Evolutionary conservation across 2,329 filamentous ascomycete species (phyloP), one percentile per base, ranked within the genome.

Genomic region (Neopestalotiopsis sp.): DNA sequence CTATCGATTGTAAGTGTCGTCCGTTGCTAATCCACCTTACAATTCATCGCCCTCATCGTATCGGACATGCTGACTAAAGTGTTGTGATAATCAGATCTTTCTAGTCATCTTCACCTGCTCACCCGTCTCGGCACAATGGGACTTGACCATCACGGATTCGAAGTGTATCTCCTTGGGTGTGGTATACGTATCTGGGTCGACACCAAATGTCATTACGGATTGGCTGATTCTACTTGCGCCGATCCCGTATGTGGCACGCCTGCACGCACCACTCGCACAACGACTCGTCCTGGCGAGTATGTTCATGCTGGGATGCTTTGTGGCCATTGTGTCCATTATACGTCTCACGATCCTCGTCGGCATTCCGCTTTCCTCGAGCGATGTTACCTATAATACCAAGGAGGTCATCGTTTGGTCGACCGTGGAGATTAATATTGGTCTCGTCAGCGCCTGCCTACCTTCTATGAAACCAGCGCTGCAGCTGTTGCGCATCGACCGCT

Each of bases 371-470:
- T n/a, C 13, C 30, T 62, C 59, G 30, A 17, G 10, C 32, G 59
- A 62, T 6, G 32, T 40, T 14, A 62, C 59, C 13, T 62, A 62
- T 32, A 62, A 62, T 14, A 62, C 59, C 30, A 62, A 62, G 32
- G 59, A 62, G 32, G 59, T 62, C 59, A 62, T 62, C 5, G 32
- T 62, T 2, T 40, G 32, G 59, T 59, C 59, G 0, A 40, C 34
- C 4, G 59, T 62, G 13, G 59, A 62, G 32, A 62, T 62, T 2
- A 40, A 62, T n/a, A 62, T 40, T 13, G 59, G 59, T 5, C 34
- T 62, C 6, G 59, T 62, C 59, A 34, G 30, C 13, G 32, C 59
- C 13, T 62, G 59, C 13, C 59, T 38, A 10, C 59, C 59, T 32
- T 62, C 59, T 17, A 62, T 62, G 59, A 62, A 62, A 30, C 14